A percentile compares a stretch with the other conserved stretches of the same genome.
phyloP scores from a whole-genome alignment of 768 basidiomycete genomes.

The Lanmaoa rubissima region DNA sequence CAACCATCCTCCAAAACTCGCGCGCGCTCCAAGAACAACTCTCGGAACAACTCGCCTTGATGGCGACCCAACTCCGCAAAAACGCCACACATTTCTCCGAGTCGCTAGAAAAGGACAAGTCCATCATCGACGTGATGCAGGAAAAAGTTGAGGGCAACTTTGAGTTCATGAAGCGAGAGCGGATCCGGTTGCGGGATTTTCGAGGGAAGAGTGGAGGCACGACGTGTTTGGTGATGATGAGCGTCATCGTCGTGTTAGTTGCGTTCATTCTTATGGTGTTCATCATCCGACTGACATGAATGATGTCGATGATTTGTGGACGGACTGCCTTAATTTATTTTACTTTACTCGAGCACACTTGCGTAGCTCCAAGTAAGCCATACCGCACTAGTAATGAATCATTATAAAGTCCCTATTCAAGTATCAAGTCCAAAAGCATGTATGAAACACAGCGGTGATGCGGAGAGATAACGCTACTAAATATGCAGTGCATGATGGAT shows the following conservation, averaged over 20 bases:
- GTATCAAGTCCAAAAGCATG: slow-evolving; percentile 10
- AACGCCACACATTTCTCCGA: slow-evolving; percentile 80
- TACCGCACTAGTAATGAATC: neutral
- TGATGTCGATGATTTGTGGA: neutral
- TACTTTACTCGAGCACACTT: slow-evolving; percentile 1
- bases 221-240: slow-evolving; percentile 67
- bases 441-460: slow-evolving; percentile 3
- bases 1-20: slow-evolving; percentile 53
- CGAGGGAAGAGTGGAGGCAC: slow-evolving; percentile 63
- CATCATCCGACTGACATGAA: slow-evolving; percentile 62
- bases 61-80: slow-evolving; percentile 85
- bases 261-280: slow-evolving; percentile 73
- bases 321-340: neutral
- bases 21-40: slow-evolving; percentile 70
- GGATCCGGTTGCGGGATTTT: slow-evolving; percentile 58
- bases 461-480: slow-evolving; percentile 3
- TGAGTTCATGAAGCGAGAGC: slow-evolving; percentile 64
- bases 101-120: slow-evolving; percentile 71
- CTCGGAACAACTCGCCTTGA: slow-evolving; percentile 68
- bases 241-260: slow-evolving; percentile 63
- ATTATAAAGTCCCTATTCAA: slow-evolving; percentile 11
- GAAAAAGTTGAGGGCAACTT: slow-evolving; percentile 74
- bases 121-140: slow-evolving; percentile 62
- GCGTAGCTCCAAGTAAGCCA: neutral
- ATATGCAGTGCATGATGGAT: slow-evolving; percentile 1